Base-by-base conservation (phyloP, 257 asterid species). In the Plantago ovata region DNA sequence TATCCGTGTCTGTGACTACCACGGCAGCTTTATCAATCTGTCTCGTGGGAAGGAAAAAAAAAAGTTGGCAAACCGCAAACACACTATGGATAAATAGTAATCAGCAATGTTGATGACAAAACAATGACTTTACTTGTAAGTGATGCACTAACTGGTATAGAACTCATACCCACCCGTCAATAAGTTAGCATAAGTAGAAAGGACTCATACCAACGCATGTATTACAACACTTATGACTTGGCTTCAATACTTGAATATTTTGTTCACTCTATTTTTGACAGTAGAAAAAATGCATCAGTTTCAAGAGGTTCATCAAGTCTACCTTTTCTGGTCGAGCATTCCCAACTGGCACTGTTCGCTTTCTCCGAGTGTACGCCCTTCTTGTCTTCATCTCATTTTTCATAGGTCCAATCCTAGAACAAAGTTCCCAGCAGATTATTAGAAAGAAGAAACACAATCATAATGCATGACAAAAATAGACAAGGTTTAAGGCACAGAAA, bases 381-480 rank as follows among this genome's bases (percentile, higher is more conserved):
- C 75, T 59, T n/a, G 1, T 69, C 73, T 77, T 77, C n/a, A 77
- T 22, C 69, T 55, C 62, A 52, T 16, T 52, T 8, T 56, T 6
- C 81, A 82, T 72, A 6, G 84, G 80, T 44, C 85, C 89, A 40
- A 65, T n/a, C 80, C 89, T 82, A 19, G 53, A 44, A 53, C 16
- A 60, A 32, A 38, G 6, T 15, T 19, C 4, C n/a, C 23, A 56
- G 12, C 36, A 9, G 9, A 19, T 56, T 20, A 19, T 56, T 20
- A 13, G 15, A 18, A 49, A 49, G 6, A 7, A 15, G 10, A 1
- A 19, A 47, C 6, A 19, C 13, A 57, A 53, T 40, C 49, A 54
- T 43, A 46, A 38, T 33, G 1, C 13, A 64, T 1, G 24, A 15
- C n/a, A 28, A 57, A 9, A 13, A 43, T 21, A 22, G 21, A 51